phyloP scores from a whole-genome alignment of 1,139 yeast species.

The Zygosaccharomyces sapae region DNA sequence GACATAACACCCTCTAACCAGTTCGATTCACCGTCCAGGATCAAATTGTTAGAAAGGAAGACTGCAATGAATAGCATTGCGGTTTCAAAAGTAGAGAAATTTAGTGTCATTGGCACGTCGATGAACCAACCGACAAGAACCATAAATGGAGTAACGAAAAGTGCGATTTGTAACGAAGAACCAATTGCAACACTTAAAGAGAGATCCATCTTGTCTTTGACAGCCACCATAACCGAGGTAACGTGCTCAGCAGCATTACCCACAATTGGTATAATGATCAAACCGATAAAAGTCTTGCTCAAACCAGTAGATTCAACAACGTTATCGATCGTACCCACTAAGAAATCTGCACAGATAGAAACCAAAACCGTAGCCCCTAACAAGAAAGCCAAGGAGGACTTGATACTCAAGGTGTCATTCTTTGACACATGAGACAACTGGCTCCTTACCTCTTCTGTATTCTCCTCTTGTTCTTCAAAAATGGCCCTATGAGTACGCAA shows the following conservation, averaged over 20 bases:
- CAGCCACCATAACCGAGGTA: conserved; percentile 90
- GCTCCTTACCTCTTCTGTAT: conserved; percentile 36
- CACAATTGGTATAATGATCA: conserved; percentile 89
- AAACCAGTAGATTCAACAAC: conserved; percentile 80
- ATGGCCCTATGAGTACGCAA: conserved; percentile 73
- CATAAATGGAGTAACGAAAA: conserved; percentile 91
- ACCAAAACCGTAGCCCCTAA: conserved; percentile 71
- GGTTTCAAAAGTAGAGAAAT: conserved; percentile 90
- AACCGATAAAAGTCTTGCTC: conserved; percentile 91
- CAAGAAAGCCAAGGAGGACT: conserved; percentile 37
- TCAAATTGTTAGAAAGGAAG: conserved; percentile 78
- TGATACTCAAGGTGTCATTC: conserved; percentile 22
- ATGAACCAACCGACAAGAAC: conserved; percentile 89
- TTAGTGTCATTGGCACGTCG: conserved; percentile 87
- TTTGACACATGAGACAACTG: conserved; percentile 21
- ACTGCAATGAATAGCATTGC: conserved; percentile 85
- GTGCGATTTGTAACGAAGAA: conserved; percentile 90
- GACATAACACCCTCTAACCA: conserved; percentile 97
- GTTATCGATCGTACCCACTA: conserved; percentile 88
- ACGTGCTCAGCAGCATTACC: conserved; percentile 99
- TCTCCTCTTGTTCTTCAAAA: conserved; percentile 47
- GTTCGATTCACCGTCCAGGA: conserved; percentile 90
- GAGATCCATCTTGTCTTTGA: conserved; percentile 94
- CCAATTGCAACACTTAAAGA: conserved; percentile 98
- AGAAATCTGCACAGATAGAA: conserved; percentile 85